A percentile compares a stretch with the other conserved stretches of the same genome.
Evolutionary conservation across 148 eudicot genomes (phyloP).

Genomic region (Vaccinium vitisidaea): DNA sequence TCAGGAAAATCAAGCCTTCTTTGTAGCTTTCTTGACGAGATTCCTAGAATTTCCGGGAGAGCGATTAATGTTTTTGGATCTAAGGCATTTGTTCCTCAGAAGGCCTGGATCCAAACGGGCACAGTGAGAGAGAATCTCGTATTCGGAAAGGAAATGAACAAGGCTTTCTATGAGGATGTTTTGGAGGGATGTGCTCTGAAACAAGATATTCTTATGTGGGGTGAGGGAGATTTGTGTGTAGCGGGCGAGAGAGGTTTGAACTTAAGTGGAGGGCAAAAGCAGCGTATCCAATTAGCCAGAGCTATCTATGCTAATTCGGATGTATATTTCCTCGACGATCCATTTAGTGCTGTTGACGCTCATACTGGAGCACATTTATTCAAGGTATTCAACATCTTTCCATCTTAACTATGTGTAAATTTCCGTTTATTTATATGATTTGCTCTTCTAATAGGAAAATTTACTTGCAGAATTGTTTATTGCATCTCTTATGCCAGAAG

Average conservation of each 20-base stretch:
- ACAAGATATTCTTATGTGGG: slow-evolving; percentile 74
- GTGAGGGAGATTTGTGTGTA: slow-evolving; percentile 64
- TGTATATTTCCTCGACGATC: slow-evolving; percentile 88
- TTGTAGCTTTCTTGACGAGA: slow-evolving; percentile 81
- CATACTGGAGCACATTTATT: slow-evolving; percentile 89
- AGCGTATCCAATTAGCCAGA: slow-evolving; percentile 84
- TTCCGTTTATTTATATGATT: neutral
- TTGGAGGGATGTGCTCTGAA: slow-evolving; percentile 74
- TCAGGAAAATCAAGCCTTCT: slow-evolving; percentile 87
- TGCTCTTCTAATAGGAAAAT: neutral
- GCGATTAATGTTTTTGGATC: slow-evolving; percentile 61
- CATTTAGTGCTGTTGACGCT: slow-evolving; percentile 97
- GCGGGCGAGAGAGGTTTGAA: slow-evolving; percentile 92
- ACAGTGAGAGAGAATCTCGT: slow-evolving; percentile 76
- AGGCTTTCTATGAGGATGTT: slow-evolving; percentile 59
- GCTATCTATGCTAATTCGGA: slow-evolving; percentile 76
- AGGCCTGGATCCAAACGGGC: slow-evolving; percentile 94
- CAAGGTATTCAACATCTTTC: slow-evolving; percentile 44
- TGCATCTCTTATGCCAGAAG: slow-evolving; percentile 55
- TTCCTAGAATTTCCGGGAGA: slow-evolving; percentile 62
- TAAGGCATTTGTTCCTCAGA: slow-evolving; percentile 84
- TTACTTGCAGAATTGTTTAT: slow-evolving; percentile 62
- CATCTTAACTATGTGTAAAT: neutral
- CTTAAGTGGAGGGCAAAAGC: slow-evolving; percentile 93
- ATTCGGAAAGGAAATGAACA: slow-evolving; percentile 75